Evolutionary conservation across 306 rosid species (phyloP), one percentile per base, ranked within the genome.

Genomic region (Dalbergia oliveri): DNA sequence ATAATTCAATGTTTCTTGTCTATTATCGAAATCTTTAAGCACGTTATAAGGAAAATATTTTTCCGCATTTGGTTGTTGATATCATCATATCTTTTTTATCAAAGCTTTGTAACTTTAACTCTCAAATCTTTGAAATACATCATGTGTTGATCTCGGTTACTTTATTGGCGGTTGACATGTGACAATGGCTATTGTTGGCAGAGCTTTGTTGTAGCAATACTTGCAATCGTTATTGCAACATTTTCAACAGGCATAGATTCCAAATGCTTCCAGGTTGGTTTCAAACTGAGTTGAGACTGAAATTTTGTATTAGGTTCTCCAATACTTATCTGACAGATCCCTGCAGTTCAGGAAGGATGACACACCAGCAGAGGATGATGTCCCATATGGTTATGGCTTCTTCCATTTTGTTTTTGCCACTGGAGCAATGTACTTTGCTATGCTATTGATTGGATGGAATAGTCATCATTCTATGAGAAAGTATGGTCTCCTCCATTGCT

Each of bases 401-500:
- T 95, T 95, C 87, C 99, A 95, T 82, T 91, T 95, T 78, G 99
- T 95, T 77, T 95, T 95, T 51, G 97, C 99, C 77, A 93, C 99
- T 0, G 99, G 99, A 76, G 97, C 99, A 49, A 95, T 95, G 99
- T 91, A 95, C 89, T 95, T 95, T 64, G 99, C 98, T 1, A 95
- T 95, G 99, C 92, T 95, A 41, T 86, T 95, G 87, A 92, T 95
- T 71, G 95, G 99, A 77, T 95, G 98, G 99, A 95, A 91, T 64
- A 83, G 89, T 71, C 90, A 95, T 78, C 97, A 91, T 77, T 47
- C 91, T 60, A 95, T 95, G 88, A 87, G 88, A 79, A 90, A 87
- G 99, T 95, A 89, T 35, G 84, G 68, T 68, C 64, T 74, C 64
- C 31, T 71, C 34, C 62, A 5, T 19, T 67, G 57, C 56, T 26